Conservation (phyloP, 257 asterid genomes). For the Lantana camara region DNA sequence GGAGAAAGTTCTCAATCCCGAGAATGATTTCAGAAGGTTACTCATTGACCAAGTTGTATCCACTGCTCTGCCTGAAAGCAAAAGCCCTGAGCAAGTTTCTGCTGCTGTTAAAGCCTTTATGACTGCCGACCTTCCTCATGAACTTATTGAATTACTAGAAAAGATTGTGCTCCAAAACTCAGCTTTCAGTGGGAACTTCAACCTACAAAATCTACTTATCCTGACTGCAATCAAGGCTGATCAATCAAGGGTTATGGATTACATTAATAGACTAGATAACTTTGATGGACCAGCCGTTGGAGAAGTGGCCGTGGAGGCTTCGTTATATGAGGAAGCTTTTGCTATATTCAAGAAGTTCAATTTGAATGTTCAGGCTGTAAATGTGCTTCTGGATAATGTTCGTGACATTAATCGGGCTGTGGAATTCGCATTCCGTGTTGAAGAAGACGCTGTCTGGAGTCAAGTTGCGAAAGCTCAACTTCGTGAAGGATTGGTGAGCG, state of each 20-base stretch:
- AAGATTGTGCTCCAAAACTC: slow-evolving; percentile 98
- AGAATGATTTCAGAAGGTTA: slow-evolving; percentile 94
- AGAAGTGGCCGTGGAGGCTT: slow-evolving; percentile 97
- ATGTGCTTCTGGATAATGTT: slow-evolving; percentile 85
- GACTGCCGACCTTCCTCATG: slow-evolving; percentile 99
- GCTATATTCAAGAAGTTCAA: slow-evolving; percentile 97
- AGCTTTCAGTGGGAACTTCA: slow-evolving; percentile 97
- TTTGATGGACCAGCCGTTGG: slow-evolving; percentile 99
- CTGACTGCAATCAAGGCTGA: slow-evolving; percentile 98
- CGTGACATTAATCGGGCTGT: slow-evolving; percentile 94
- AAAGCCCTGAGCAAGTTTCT: slow-evolving; percentile 99
- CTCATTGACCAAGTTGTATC: slow-evolving; percentile 99
- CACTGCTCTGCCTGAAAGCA: slow-evolving; percentile 99
- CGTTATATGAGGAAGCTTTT: slow-evolving; percentile 90
- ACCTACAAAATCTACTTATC: slow-evolving; percentile 89
- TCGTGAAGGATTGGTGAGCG: slow-evolving; percentile 94
- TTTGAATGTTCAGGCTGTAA: slow-evolving; percentile 97
- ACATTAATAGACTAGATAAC: slow-evolving; percentile 92
- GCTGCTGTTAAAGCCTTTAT: slow-evolving; percentile 99
- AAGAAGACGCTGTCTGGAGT: slow-evolving; percentile 99
- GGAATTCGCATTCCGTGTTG: slow-evolving; percentile 98
- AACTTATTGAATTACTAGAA: slow-evolving; percentile 95
- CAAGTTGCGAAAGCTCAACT: slow-evolving; percentile 98
- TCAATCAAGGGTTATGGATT: slow-evolving; percentile 98
- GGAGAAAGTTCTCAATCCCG: slow-evolving; percentile 90